Base-by-base conservation (phyloP, 176 grass and related monocot species). In the Typha latifolia region DNA sequence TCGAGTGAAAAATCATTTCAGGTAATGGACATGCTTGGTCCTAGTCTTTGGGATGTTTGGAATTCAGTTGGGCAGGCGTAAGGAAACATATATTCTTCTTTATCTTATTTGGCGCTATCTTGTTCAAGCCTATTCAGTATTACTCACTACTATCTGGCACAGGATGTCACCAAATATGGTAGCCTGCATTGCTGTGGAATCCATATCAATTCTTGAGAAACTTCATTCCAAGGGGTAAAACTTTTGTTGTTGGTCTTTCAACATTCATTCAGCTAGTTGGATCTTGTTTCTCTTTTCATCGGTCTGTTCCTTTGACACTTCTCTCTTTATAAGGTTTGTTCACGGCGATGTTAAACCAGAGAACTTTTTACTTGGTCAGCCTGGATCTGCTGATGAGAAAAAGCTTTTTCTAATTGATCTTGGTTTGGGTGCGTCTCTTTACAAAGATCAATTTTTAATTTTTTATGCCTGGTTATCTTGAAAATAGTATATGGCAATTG, bases 1-100 rank as follows among this genome's bases (percentile, higher is more conserved):
- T 67, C 18, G 61, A 12, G 15, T 49, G 50, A 20, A 81, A 27
- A 24, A 26, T 48, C 50, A n/a, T 86, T 89, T 55, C 75, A 96
- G 93, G 93, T 96, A 52, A 96, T 96, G 93, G 93, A 91, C 72
- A 96, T 96, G 56, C 75, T 96, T 59, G 93, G 93, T 32, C 93
- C 93, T 72, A 96, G 93, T 78, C 88, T 96, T 69, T 96, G 93
- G 93, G 93, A 96, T 82, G 93, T 96, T 82, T 96, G 93, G 93
- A 96, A 91, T 77, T 91, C 88, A 68, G 79, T 91, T 48, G 85
- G 88, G 56, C 93, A 96, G 82, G 63, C 82, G 93, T 96, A 91
- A 84, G 87, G 66, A 71, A 64, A 67, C 24, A 26, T 48, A 43
- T 67, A 48, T 34, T 72, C 2, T 47, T 76, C 18, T 57, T 50